Evolutionary conservation across 257 asterid species (phyloP).

Genomic region (Nicotiana sylvestris): DNA sequence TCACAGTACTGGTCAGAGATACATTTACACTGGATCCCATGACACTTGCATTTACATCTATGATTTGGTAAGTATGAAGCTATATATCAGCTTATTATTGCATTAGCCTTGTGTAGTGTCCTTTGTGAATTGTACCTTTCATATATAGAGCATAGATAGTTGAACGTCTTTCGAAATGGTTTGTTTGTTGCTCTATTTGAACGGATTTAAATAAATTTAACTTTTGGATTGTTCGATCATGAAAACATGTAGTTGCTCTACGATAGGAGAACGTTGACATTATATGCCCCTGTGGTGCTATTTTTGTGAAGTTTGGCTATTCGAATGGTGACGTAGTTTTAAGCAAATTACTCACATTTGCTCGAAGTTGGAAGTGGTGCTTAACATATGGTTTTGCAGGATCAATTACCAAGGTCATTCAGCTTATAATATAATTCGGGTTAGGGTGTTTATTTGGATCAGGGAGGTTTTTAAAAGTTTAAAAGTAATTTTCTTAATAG

Average conservation of each 20-base stretch:
- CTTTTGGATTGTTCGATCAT: no score
- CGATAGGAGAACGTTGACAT: no score
- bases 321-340: no score
- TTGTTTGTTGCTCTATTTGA: neutral
- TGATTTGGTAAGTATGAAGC: conserved; percentile 63
- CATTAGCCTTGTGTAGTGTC: neutral
- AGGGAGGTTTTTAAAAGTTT: neutral
- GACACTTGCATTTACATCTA: conserved; percentile 68
- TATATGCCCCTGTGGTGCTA: no score
- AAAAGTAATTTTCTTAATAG: neutral
- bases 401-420: no score
- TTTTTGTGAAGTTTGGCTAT: no score
- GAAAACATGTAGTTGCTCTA: no score
- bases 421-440: neutral
- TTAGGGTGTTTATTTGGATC: neutral
- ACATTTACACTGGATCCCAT: conserved; percentile 86
- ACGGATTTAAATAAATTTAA: no score
- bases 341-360: no score
- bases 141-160: neutral
- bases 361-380: no score
- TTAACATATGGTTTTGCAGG: no score
- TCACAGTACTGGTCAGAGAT: conserved; percentile 91
- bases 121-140: neutral
- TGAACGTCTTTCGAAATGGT: neutral
- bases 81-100: neutral